Evolutionary conservation across 177 flowering plant genomes (phyloP).

Genomic region (Tripterygium wilfordii): DNA sequence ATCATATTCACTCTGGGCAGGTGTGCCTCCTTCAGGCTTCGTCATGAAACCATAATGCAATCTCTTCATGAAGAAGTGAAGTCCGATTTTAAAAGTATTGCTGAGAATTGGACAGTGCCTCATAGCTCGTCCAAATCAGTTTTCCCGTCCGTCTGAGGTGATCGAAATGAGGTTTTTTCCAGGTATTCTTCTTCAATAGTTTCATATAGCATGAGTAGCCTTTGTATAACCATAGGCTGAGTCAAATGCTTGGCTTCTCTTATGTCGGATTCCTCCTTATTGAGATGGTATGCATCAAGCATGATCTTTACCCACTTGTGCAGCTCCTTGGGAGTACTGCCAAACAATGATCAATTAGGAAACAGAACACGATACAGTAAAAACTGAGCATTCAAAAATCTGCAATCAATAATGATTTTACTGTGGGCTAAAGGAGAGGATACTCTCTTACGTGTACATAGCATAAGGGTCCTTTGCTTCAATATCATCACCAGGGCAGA

Average conservation of each 20-base stretch:
- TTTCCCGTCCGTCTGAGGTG: slow-evolving; percentile 19
- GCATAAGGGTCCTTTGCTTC: slow-evolving; percentile 61
- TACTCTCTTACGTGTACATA: slow-evolving; percentile 62
- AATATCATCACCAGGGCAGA: slow-evolving; percentile 75
- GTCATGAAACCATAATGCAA: too few species aligned
- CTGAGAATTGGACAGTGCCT: too few species aligned
- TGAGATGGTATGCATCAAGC: slow-evolving; percentile 86
- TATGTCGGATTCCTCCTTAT: slow-evolving; percentile 77
- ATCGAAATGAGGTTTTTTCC: slow-evolving; percentile 11
- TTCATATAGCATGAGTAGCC: slow-evolving; percentile 77
- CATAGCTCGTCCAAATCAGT: slow-evolving; percentile 22
- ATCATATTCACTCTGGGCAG: too few species aligned
- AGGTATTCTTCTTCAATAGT: slow-evolving; percentile 84
- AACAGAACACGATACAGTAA: neutral
- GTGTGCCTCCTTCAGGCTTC: too few species aligned
- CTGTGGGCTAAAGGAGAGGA: too few species aligned
- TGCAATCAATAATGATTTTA: too few species aligned
- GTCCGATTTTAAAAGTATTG: too few species aligned
- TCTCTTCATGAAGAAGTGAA: too few species aligned
- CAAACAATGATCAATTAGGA: slow-evolving; percentile 6
- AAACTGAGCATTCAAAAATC: neutral
- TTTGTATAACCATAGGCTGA: slow-evolving; percentile 78
- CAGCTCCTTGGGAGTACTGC: slow-evolving; percentile 87
- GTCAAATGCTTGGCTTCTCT: slow-evolving; percentile 79
- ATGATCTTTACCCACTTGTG: slow-evolving; percentile 88